phyloP scores from a whole-genome alignment of 2,329 filamentous ascomycete genomes.

The Neurospora sp. region DNA sequence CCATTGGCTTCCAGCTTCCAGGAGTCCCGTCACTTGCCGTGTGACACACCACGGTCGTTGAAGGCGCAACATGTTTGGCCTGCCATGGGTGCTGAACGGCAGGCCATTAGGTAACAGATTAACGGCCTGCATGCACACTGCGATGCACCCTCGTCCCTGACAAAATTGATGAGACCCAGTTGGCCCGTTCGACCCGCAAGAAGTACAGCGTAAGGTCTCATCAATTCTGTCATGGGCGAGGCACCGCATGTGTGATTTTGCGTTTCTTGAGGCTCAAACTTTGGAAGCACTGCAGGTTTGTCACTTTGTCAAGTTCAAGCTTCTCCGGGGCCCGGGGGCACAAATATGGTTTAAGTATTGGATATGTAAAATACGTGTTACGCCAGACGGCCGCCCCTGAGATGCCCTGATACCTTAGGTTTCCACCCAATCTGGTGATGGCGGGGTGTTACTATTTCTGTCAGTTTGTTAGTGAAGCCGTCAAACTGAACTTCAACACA shows the following conservation, averaged over 20 bases:
- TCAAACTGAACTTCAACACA: background rate
- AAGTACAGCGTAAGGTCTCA: too few relatives aligned
- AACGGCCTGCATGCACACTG: background rate
- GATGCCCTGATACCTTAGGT: background rate
- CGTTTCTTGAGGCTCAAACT: background rate
- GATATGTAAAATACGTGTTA: background rate
- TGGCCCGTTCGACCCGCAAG: too few relatives aligned
- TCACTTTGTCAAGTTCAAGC: background rate
- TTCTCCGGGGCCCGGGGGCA: background rate
- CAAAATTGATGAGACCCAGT: too few relatives aligned
- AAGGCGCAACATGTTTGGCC: background rate
- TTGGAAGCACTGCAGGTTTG: background rate
- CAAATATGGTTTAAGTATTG: background rate
- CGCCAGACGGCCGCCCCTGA: background rate
- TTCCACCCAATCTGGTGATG: background rate
- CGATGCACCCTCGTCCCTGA: background rate
- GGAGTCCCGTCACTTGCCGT: background rate
- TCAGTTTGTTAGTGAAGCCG: background rate
- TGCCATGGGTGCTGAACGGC: background rate
- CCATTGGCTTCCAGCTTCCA: background rate
- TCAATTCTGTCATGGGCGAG: too few relatives aligned
- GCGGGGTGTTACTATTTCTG: background rate
- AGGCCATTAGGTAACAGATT: background rate
- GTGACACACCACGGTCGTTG: background rate
- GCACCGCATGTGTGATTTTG: background rate